phyloP scores from a whole-genome alignment of 768 basidiomycete genomes.

The Ramaria rubella region DNA sequence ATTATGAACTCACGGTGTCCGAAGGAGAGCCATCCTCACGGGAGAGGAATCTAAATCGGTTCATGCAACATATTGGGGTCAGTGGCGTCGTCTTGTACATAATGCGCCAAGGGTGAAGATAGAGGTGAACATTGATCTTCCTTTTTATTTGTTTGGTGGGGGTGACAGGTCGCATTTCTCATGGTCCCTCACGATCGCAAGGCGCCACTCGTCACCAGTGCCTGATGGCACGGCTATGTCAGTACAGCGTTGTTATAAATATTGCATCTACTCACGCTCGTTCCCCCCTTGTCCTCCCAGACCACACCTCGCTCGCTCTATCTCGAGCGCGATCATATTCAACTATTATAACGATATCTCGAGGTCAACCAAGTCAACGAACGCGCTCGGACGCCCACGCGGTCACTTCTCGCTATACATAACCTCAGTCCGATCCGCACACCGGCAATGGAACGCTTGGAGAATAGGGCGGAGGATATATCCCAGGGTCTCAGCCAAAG shows the following conservation, averaged over 20 bases:
- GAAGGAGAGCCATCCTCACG: constrained; percentile 3
- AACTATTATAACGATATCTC: neutral
- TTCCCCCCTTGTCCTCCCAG: neutral
- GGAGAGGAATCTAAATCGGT: constrained; percentile 7
- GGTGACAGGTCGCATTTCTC: constrained; percentile 8
- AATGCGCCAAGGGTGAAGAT: neutral
- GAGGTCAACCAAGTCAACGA: neutral
- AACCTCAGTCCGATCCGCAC: neutral
- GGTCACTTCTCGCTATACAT: neutral
- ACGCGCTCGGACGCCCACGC: neutral
- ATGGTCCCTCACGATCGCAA: constrained; percentile 11
- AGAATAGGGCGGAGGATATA: neutral
- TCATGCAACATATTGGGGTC: constrained; percentile 13
- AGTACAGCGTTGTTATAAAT: neutral
- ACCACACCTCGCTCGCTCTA: neutral
- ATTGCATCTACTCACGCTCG: neutral
- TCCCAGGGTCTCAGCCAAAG: neutral
- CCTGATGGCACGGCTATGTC: neutral
- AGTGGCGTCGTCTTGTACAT: constrained; percentile 7
- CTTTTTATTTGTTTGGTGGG: neutral
- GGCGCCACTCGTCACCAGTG: neutral
- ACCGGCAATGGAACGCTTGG: neutral
- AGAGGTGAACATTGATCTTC: constrained; percentile 3
- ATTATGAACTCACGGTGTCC: constrained; percentile 34
- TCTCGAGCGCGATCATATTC: neutral